These are phyloP conservation scores for Jatropha curcas DNA, from an alignment of 345 rosid genomes.

Conservation along the genomic window DNA sequence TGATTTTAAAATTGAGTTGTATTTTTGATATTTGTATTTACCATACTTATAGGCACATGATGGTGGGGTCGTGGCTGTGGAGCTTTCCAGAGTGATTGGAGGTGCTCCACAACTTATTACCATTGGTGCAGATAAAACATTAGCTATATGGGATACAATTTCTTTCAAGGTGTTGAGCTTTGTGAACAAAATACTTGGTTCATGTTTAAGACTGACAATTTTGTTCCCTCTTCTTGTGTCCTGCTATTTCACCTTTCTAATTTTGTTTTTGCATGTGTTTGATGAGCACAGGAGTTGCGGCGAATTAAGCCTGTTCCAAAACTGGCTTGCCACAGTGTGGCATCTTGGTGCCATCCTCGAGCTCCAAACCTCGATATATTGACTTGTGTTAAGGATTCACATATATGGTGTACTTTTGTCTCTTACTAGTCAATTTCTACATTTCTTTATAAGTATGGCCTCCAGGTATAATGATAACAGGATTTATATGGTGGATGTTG, in stretches of 20 bases:
- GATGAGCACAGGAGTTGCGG: constrained; percentile 67
- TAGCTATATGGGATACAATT: constrained; percentile 98
- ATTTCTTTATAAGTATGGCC: constrained; percentile 11
- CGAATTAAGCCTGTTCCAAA: constrained; percentile 95
- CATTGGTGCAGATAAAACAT: constrained; percentile 95
- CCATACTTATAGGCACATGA: constrained; percentile 78
- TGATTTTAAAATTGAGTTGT: neutral
- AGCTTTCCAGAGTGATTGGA: constrained; percentile 95
- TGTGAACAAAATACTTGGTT: neutral
- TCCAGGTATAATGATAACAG: neutral
- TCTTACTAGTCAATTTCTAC: neutral
- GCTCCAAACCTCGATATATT: constrained; percentile 98
- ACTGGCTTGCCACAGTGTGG: constrained; percentile 94
- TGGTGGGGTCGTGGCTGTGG: constrained; percentile 95
- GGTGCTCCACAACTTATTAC: constrained; percentile 93
- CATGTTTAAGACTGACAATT: constrained; percentile 13
- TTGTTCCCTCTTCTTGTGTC: neutral
- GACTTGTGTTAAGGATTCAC: constrained; percentile 97
- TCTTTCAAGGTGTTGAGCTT: constrained; percentile 76
- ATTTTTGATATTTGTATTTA: neutral
- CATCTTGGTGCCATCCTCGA: constrained; percentile 99
- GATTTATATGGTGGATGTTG: neutral
- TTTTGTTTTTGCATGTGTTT: neutral
- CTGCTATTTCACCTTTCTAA: neutral
- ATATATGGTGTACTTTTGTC: constrained; percentile 64